Conservation (phyloP, 1,139 yeast species). For the Candida smagusa region DNA sequence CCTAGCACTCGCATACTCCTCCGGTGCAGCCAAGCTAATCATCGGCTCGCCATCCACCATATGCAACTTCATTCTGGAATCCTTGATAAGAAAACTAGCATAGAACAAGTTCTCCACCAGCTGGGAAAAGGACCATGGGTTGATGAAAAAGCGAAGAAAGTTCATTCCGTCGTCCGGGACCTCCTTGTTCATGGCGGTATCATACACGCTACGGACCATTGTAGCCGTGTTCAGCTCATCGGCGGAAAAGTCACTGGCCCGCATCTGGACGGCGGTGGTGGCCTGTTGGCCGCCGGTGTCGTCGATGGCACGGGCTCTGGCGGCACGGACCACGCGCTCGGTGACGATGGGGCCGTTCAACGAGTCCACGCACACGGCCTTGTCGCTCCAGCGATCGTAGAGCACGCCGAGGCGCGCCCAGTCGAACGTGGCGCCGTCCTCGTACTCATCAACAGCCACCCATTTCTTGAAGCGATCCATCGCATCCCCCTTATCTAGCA, state of each 20-base stretch:
- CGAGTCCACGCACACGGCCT: slow-evolving; percentile 56
- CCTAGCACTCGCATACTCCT: slow-evolving; percentile 11
- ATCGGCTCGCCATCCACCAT: slow-evolving; percentile 46
- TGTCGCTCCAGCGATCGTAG: slow-evolving; percentile 44
- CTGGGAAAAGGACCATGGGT: slow-evolving; percentile 75
- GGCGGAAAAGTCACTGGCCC: slow-evolving; percentile 47
- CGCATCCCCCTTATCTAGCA: slow-evolving; percentile 49
- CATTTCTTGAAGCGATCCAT: slow-evolving; percentile 29
- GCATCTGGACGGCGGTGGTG: slow-evolving; percentile 55
- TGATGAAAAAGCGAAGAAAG: slow-evolving; percentile 63
- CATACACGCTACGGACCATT: slow-evolving; percentile 52
- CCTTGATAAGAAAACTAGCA: slow-evolving; percentile 74
- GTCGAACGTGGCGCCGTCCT: slow-evolving; percentile 24
- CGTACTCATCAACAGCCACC: neutral
- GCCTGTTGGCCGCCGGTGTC: slow-evolving; percentile 36
- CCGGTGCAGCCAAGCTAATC: slow-evolving; percentile 18
- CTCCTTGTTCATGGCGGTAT: slow-evolving; percentile 29
- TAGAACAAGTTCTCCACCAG: slow-evolving; percentile 82
- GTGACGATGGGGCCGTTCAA: slow-evolving; percentile 72
- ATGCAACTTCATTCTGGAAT: slow-evolving; percentile 57
- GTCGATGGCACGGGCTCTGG: slow-evolving; percentile 35
- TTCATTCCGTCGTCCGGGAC: slow-evolving; percentile 41
- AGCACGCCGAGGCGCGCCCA: slow-evolving; percentile 63
- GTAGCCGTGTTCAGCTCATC: slow-evolving; percentile 52
- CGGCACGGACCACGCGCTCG: slow-evolving; percentile 46